Base-by-base conservation (phyloP, 371 early-diverging fungal genomes). In the Syncephalis plumigaleata region DNA sequence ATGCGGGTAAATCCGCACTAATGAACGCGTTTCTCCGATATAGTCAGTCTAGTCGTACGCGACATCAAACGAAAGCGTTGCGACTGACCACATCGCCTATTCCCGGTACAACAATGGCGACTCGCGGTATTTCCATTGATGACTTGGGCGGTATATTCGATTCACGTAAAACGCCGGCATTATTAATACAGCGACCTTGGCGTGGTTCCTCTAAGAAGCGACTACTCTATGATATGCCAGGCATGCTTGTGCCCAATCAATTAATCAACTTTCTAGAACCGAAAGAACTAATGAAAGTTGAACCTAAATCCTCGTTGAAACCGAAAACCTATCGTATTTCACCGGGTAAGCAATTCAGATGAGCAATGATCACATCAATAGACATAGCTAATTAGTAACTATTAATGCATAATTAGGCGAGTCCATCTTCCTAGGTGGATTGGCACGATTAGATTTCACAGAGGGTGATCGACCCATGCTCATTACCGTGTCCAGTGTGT, bases 81-180 rank as follows among this genome's bases (percentile, higher is more conserved):
- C 4, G 7, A 31, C 31, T 31, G 31, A 70, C 79, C 0, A 68
- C 71, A 23, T 76, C 79, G 17, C 59, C 61, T n/a, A 50, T 72
- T 9, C 81, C 82, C 9, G 82, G 82, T 2, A 81, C 82, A 2
- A 81, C 82, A 3, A 68, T 79, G 56, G 78, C 76, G 0, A 67
- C 65, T 16, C 63, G 67, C 25, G 66, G 63, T 11, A 61, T 80
- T 16, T 79, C 81, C 0, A 48, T 80, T 36, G 59, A 63, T 42
- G 62, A 62, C 4, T 59, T 81, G 43, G 63, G 63, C 21, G 61
- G 61, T 31, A 52, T 55, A 7, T 54, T 31, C 11, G 31, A 31
- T 31, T 11, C n/a, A n/a, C n/a, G n/a, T n/a, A n/a, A n/a, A n/a
- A n/a, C n/a, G n/a, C n/a, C n/a, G n/a, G n/a, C n/a, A n/a, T n/a